Evolutionary conservation across 108 stramenopile genomes (phyloP).

Genomic region (Nitzschia palea): DNA sequence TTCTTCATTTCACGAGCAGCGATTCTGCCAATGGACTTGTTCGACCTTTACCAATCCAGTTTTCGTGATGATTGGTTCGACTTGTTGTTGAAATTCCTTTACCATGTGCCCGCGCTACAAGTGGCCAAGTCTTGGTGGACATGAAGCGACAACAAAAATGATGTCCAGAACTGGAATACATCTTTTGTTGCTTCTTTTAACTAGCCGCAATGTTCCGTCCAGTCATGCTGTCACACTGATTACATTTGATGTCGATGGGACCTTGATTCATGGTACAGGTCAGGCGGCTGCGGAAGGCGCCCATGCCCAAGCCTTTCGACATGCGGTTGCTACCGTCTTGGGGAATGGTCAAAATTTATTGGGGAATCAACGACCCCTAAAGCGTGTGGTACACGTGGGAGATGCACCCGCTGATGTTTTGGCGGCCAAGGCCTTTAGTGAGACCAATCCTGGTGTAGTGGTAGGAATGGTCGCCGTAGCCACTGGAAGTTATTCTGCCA

Average conservation of each 20-base stretch:
- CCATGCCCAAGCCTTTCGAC: constrained; percentile 43
- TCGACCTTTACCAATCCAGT: no score
- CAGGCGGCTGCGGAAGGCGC: constrained; percentile 20
- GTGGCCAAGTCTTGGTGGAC: no score
- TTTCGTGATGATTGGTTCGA: no score
- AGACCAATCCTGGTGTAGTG: constrained; percentile 16
- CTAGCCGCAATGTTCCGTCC: no score
- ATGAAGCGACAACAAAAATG: no score
- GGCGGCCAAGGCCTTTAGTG: constrained; percentile 45
- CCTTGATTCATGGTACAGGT: constrained; percentile 45
- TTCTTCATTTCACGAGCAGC: no score
- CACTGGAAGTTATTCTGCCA: constrained; percentile 50
- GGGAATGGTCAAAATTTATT: constrained; percentile 26
- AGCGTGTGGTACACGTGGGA: constrained; percentile 52
- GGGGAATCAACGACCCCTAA: constrained; percentile 8
- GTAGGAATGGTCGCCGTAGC: constrained; percentile 57
- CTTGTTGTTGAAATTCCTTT: no score
- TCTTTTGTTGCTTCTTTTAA: no score
- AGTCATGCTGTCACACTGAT: constrained; percentile 39
- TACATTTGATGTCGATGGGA: constrained; percentile 60
- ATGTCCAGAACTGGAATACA: no score
- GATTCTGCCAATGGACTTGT: no score
- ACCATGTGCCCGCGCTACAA: no score
- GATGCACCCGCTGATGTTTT: constrained; percentile 66
- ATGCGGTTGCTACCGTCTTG: constrained; percentile 33